phyloP scores from a whole-genome alignment of 495 filamentous ascomycete species.

The Lophiotrema nucula region DNA sequence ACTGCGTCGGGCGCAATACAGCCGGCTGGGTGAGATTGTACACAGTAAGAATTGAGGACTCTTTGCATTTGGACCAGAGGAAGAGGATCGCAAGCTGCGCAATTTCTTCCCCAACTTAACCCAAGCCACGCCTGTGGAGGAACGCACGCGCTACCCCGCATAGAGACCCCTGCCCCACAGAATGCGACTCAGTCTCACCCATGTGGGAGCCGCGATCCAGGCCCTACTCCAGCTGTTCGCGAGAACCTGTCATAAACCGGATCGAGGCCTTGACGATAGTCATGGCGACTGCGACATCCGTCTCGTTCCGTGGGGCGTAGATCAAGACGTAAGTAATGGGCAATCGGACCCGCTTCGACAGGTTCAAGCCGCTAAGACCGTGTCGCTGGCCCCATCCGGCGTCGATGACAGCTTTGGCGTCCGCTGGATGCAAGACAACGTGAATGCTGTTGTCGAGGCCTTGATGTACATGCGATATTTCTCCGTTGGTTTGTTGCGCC shows the following conservation, averaged over 20 bases:
- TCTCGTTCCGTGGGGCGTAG: constrained; percentile 73
- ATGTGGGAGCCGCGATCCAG: background rate
- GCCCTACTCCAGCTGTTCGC: constrained; percentile 13
- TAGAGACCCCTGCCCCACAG: constrained; percentile 5
- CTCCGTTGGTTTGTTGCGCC: constrained; percentile 65
- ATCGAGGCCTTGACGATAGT: constrained; percentile 54
- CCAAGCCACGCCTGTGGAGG: background rate
- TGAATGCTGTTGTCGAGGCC: constrained; percentile 72
- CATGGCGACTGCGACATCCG: constrained; percentile 66
- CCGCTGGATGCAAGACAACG: constrained; percentile 70
- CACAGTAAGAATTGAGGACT: no score
- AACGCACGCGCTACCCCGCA: constrained; percentile 1
- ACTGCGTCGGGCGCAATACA: constrained; percentile 4
- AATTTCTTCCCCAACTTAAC: background rate
- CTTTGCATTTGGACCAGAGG: no score
- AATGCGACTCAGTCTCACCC: background rate
- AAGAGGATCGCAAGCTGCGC: no score
- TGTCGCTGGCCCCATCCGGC: constrained; percentile 84
- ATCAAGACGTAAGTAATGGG: constrained; percentile 73
- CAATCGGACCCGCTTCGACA: constrained; percentile 46
- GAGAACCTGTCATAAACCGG: constrained; percentile 13
- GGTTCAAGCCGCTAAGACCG: constrained; percentile 63
- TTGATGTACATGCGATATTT: constrained; percentile 77
- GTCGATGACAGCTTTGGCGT: constrained; percentile 74
- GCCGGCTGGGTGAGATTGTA: background rate